Conservation (phyloP, 345 rosid genomes). For the Eucalyptus rudis region DNA sequence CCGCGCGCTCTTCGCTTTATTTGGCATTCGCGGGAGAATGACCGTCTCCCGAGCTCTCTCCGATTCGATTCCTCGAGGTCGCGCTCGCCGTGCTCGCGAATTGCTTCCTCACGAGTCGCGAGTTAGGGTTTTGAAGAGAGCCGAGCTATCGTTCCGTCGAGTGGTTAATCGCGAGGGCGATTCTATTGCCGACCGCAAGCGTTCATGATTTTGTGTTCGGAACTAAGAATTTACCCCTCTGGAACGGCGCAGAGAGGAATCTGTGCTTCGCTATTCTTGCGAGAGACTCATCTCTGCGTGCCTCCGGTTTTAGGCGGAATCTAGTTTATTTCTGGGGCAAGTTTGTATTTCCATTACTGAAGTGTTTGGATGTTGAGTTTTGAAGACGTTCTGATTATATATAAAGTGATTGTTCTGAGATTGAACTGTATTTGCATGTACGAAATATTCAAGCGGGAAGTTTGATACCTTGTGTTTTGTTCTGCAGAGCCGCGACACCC, state of each 20-base stretch:
- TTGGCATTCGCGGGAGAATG: background rate
- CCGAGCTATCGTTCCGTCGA: background rate
- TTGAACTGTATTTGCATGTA: background rate
- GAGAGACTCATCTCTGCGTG: background rate
- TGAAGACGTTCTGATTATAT: background rate
- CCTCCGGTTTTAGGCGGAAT: background rate
- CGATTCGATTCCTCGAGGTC: background rate
- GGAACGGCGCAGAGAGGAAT: background rate
- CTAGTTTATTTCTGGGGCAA: background rate
- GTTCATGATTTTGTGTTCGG: background rate
- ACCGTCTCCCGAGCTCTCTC: background rate
- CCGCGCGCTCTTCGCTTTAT: background rate
- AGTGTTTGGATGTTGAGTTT: background rate
- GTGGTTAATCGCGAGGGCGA: background rate
- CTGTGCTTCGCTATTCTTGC: background rate
- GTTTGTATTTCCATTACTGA: background rate
- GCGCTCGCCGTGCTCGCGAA: background rate
- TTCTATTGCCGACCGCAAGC: background rate
- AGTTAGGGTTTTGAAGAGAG: background rate
- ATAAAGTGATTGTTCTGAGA: background rate
- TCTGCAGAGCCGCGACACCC: constrained; percentile 41
- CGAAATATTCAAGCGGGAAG: background rate
- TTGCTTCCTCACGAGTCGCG: background rate
- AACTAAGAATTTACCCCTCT: background rate
- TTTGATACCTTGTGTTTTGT: background rate